Evolutionary conservation across 1,284 basidiomycete genomes (phyloP).

Genomic region (Ustanciosporium gigantosporum): DNA sequence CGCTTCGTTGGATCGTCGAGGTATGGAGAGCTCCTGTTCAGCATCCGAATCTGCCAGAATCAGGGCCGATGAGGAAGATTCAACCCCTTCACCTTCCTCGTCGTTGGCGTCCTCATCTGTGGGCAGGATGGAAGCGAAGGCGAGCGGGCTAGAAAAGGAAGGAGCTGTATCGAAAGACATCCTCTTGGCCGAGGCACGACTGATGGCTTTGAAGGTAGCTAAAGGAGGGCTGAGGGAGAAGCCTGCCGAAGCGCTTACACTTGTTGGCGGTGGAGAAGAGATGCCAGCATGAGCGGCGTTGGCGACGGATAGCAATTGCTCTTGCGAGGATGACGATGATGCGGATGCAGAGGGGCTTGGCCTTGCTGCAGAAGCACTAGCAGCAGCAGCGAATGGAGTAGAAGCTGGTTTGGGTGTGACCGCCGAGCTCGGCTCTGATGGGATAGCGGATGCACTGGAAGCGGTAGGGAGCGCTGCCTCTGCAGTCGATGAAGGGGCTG

Average conservation of each 20-base stretch:
- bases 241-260: slow-evolving; percentile 2
- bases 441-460: not conserved
- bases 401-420: too few relatives aligned
- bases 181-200: slow-evolving; percentile 30
- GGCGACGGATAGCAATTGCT: not conserved
- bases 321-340: not conserved
- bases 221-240: slow-evolving; percentile 28
- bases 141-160: slow-evolving; percentile 58
- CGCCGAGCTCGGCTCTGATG: not conserved
- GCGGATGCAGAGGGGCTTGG: not conserved
- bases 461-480: too few relatives aligned
- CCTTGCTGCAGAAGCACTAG: slow-evolving; percentile 3
- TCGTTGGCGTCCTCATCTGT: slow-evolving; percentile 40
- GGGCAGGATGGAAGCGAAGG: slow-evolving; percentile 50
- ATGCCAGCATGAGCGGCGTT: slow-evolving; percentile 17
- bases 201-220: slow-evolving; percentile 23
- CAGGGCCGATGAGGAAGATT: not conserved
- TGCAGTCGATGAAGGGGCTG: not conserved
- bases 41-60: not conserved
- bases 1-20: not conserved
- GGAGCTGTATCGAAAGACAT: slow-evolving; percentile 50
- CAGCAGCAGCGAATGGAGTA: not conserved
- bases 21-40: not conserved
- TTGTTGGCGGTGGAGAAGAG: slow-evolving; percentile 12
- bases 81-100: not conserved